These are phyloP conservation scores for Chrysopogon serrulatus DNA, from an alignment of 176 grass and related monocot species.

Conservation along the genomic window DNA sequence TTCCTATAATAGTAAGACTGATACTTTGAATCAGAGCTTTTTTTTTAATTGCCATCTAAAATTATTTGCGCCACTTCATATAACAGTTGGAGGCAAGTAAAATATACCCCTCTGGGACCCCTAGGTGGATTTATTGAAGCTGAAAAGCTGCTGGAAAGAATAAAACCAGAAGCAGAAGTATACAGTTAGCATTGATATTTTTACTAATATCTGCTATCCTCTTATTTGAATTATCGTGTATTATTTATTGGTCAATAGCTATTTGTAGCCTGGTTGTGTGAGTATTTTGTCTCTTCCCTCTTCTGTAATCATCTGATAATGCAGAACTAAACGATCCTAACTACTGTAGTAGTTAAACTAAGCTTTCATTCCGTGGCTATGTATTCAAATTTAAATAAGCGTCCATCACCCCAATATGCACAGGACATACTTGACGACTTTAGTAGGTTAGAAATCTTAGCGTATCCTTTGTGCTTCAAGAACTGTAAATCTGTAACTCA, in stretches of 20 bases:
- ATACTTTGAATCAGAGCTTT: not conserved
- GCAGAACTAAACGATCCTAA: not conserved
- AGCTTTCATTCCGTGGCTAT: not conserved
- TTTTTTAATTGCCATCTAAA: constrained; percentile 3
- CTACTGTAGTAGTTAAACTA: not conserved
- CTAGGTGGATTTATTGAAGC: constrained; percentile 67
- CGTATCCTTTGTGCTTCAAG: not conserved
- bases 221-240: not conserved
- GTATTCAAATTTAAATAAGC: not conserved
- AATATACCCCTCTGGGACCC: constrained; percentile 61
- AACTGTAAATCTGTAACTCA: not conserved
- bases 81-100: constrained; percentile 71
- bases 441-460: not conserved
- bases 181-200: constrained; percentile 17
- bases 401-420: not conserved
- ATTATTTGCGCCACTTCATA: not conserved
- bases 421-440: not conserved
- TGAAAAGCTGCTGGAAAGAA: constrained; percentile 60
- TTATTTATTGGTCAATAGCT: not conserved
- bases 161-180: constrained; percentile 51
- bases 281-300: not conserved
- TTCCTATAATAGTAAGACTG: not conserved
- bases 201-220: not conserved
- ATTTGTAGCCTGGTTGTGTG: not conserved
- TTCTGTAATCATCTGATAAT: not conserved